Evolutionary conservation across 1,284 basidiomycete genomes (phyloP).

Genomic region (Pulchroboletus neoregius): DNA sequence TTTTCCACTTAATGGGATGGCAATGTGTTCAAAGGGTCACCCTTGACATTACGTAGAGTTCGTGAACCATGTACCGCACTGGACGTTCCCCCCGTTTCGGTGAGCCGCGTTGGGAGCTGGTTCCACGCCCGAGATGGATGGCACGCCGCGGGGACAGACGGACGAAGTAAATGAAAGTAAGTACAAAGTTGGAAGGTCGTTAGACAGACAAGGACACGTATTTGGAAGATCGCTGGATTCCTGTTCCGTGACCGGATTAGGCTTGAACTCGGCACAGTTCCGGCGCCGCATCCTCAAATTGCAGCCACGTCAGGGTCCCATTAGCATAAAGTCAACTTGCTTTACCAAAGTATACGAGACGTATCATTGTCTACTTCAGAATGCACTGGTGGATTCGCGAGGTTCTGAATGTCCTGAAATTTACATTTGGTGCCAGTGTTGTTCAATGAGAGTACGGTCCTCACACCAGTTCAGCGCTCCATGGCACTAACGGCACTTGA

Average conservation of each 20-base stretch:
- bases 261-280: background rate
- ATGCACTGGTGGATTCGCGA: background rate
- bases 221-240: slow-evolving; percentile 8
- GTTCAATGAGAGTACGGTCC: background rate
- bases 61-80: slow-evolving; percentile 8
- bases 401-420: background rate
- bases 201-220: background rate
- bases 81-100: slow-evolving; percentile 12
- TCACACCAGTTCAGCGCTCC: too few species aligned
- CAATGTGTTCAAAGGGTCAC: slow-evolving; percentile 23
- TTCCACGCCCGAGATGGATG: slow-evolving; percentile 11
- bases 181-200: slow-evolving; percentile 10
- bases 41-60: slow-evolving; percentile 23
- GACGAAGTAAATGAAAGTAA: too few species aligned
- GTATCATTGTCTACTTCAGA: too few species aligned
- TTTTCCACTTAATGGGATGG: slow-evolving; percentile 10
- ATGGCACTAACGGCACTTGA: slow-evolving; percentile 20
- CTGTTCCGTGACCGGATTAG: slow-evolving; percentile 4
- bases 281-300: background rate
- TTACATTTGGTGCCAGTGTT: background rate
- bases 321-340: background rate
- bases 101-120: background rate
- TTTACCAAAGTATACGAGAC: too few species aligned
- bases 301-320: slow-evolving; percentile 17
- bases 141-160: slow-evolving; percentile 21